Evolutionary conservation across 352 stramenopile genomes (phyloP), one percentile per base, ranked within the genome.

Genomic region (Aphanomyces cochlioides): DNA sequence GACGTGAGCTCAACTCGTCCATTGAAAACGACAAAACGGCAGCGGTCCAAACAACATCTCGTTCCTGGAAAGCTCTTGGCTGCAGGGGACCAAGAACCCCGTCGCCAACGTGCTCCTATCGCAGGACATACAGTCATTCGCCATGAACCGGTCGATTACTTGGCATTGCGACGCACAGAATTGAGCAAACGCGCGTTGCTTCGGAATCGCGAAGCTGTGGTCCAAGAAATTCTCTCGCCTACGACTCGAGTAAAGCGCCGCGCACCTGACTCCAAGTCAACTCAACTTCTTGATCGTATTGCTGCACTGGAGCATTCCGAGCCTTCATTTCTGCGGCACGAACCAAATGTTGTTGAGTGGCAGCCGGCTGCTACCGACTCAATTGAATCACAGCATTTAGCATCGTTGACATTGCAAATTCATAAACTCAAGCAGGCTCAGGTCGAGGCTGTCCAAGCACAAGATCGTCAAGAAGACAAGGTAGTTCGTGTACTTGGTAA

Each of bases 101-200:
- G 54, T 5, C 54, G 36, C 5, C 64, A 19, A n/a, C 47, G 21
- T 10, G 43, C 47, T 7, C 43, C 64, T 17, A 10, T 8, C 3
- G 36, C 21, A 17, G 50, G 8, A 17, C 61, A 60, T 10, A 10
- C 38, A 7, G 47, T 70, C 13, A 28, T 70, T 13, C 64, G 64
- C 15, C 64, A 70, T 43, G 64, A 70, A 13, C 54, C 64, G 36
- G 37, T 92, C 71, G 79, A 90, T 69, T 92, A 90, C 76, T 61
- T 92, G 12, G 78, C 77, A 13, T 71, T 89, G 10, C 80, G 84
- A 8, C 79, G 84, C 41, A 92, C 81, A 5, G 75, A 87, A 53
- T 74, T 81, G 15, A 90, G 82, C 70, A 78, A 74, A 34, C 72
- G 72, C 3, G 82, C 84, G 21, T 59, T 84, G 3, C 21, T 76